phyloP scores from a whole-genome alignment of 2,329 filamentous ascomycete species.

The Clarireedia paspali region DNA sequence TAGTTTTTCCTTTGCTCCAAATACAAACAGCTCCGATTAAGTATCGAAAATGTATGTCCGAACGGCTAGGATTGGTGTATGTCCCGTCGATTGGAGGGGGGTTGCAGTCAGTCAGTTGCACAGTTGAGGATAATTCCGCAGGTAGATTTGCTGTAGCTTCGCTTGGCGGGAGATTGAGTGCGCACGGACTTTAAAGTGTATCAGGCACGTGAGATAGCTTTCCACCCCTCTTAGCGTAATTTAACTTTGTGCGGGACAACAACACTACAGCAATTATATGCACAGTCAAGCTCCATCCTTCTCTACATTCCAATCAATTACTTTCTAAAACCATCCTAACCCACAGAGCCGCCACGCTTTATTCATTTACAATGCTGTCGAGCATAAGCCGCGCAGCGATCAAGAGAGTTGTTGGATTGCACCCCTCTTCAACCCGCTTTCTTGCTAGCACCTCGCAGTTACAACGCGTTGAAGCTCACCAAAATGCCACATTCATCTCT shows the following conservation, averaged over 20 bases:
- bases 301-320: slow-evolving; percentile 3
- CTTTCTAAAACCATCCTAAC: not conserved
- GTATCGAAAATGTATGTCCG: no score
- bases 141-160: no score
- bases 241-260: not conserved
- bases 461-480: slow-evolving; percentile 19
- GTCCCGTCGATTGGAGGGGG: no score
- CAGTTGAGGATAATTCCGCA: no score
- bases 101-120: no score
- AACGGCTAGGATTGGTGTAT: not conserved
- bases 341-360: not conserved
- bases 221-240: not conserved
- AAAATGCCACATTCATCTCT: slow-evolving; percentile 12
- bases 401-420: slow-evolving; percentile 19
- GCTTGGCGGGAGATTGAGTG: no score
- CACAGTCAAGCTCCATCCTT: not conserved
- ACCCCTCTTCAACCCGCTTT: slow-evolving; percentile 23
- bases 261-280: not conserved
- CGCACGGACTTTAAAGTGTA: not conserved
- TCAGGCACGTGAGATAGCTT: not conserved
- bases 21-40: not conserved
- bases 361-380: slow-evolving; percentile 25
- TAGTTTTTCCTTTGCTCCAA: not conserved
- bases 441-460: slow-evolving; percentile 18
- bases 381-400: slow-evolving; percentile 27